Evolutionary conservation across 371 early-diverging fungal genomes (phyloP), one percentile per base, ranked within the genome.

Genomic region (Mucor racemosus): DNA sequence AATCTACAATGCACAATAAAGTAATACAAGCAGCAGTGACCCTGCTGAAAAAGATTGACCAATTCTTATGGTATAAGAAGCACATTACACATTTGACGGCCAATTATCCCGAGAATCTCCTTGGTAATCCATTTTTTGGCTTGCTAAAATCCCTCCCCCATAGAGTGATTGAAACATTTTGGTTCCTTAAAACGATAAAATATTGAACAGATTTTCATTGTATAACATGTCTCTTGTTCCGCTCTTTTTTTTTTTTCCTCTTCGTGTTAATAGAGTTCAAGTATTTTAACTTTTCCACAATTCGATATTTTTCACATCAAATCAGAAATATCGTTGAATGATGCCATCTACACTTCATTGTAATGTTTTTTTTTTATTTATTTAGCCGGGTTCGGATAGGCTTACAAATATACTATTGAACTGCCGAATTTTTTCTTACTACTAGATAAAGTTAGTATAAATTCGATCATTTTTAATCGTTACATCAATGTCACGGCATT

Each of bases 371-470:
- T 26, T 26, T 26, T 26, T 26, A 1, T 26, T 26, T 26, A 44
- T 44, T 44, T 44, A 44, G 44, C 44, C 44, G 44, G 44, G 17
- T n/a, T 44, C 44, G 44, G 44, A 44, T 44, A 44, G 17, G 44
- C 44, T n/a, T 7, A 44, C 44, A 42, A 44, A 15, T 15, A 17
- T 7, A 7, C n/a, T 17, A 44, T 44, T 44, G n/a, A 44, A 44
- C 44, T 17, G 7, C 44, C 44, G 44, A 15, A 44, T 44, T 44
- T 17, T 17, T 17, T n/a, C 8, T 7, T 17, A 17, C 0, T 44
- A n/a, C 44, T 44, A 5, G 44, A 44, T 44, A 44, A 15, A 44
- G 44, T 44, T 44, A 44, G 44, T 17, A 44, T 15, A 8, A n/a
- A 6, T 5, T 42, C 15, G n/a, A 42, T 6, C 15, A 42, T 14